Percentiles rank a stretch among this genome's conserved stretches.
Evolutionary conservation across 345 rosid species (phyloP).

Genomic region (Pugionium dolabratum): DNA sequence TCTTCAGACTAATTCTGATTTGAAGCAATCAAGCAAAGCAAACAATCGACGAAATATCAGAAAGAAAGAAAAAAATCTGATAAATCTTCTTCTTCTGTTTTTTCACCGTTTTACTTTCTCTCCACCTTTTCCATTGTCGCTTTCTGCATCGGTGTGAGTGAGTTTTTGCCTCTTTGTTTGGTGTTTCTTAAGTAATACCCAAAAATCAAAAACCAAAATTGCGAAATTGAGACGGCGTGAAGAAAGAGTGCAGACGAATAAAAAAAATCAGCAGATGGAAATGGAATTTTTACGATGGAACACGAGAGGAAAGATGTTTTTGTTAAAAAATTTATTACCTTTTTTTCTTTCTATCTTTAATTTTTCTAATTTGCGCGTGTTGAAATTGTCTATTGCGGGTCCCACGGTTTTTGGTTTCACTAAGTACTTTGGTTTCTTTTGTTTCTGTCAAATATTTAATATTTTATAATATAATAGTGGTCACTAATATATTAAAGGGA

Average conservation of each 20-base stretch:
- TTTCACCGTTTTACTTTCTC: slow-evolving; percentile 32
- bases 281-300: slow-evolving; percentile 5
- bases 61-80: slow-evolving; percentile 19
- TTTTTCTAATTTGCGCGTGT: too few relatives aligned
- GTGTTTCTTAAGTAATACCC: slow-evolving; percentile 20
- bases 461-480: too few relatives aligned
- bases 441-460: too few relatives aligned
- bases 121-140: slow-evolving; percentile 34
- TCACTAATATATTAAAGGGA: too few relatives aligned
- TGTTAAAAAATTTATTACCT: slow-evolving; percentile 15
- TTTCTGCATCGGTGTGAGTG: slow-evolving; percentile 37
- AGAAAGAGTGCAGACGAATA: slow-evolving; percentile 33
- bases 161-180: slow-evolving; percentile 38
- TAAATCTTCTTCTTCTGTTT: slow-evolving; percentile 11
- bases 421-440: too few relatives aligned
- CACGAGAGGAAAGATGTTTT: slow-evolving; percentile 29
- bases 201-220: background rate
- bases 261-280: slow-evolving; percentile 21
- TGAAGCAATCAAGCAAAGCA: slow-evolving; percentile 33
- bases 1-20: slow-evolving; percentile 37
- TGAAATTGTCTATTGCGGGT: too few relatives aligned
- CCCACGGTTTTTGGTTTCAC: too few relatives aligned
- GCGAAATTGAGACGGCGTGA: slow-evolving; percentile 10
- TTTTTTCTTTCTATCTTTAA: background rate
- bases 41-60: background rate